Evolutionary conservation across 768 basidiomycete genomes (phyloP), one percentile per base, ranked within the genome.

Genomic region (Collybiopsis luxurians): DNA sequence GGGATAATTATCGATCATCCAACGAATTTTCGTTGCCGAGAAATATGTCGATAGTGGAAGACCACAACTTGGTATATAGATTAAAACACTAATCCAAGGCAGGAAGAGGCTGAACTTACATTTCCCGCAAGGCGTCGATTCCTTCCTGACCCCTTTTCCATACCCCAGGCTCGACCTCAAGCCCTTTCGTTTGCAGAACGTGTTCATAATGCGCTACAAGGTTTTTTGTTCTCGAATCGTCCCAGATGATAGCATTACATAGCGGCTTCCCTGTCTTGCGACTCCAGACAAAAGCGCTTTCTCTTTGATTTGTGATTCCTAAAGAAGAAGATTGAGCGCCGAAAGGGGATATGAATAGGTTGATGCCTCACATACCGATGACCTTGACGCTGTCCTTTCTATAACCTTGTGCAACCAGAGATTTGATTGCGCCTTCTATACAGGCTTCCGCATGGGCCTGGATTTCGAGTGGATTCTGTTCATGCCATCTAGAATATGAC

Each of bases 291-390:
- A 98, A 86, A 2, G 95, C 85, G 1, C 97, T 98, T 71, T 98
- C 97, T 53, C 97, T 87, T 73, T 98, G 96, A 68, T 98, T 99
- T 38, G 96, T 98, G 72, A 98, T 92, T 26, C 95, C 90, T 88
- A n/a, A 70, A 98, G 62, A 57, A 40, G 51, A 40, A 57, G 45
- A 61, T 57, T 56, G 54, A 43, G 60, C 27, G 61, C 49, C 19
- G 47, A 50, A 34, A 40, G 52, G 60, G 56, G 52, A n/a, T 4
- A 52, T 36, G 34, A 55, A 31, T 43, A 17, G 73, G 97, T 60
- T 95, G 93, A 69, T 98, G 96, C 95, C 95, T 97, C 65, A 94
- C 86, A 61, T 65, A 94, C 95, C 96, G 61, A 99, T 92, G 60
- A 90, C 89, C 75, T 94, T 95, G 69, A 99, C 74, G 68, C 92